Base-by-base conservation (phyloP, 768 basidiomycete genomes). In the Boletus barrowsii region DNA sequence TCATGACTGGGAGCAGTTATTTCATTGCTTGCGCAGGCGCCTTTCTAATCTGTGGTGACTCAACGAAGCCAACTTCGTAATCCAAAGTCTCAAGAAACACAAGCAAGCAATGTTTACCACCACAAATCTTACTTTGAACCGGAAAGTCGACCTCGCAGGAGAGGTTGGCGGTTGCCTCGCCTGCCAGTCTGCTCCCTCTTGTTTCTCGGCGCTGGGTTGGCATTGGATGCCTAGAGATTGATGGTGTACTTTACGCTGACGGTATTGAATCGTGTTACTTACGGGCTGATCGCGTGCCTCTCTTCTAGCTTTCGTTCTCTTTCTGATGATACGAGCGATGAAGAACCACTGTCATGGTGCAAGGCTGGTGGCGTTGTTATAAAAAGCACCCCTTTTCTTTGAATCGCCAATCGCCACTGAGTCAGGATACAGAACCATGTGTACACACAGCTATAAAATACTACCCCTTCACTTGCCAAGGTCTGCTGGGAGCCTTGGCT, bases 401-500 rank as follows among this genome's bases (percentile, higher is more conserved):
- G 29, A 29, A 29, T 29, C 29, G 29, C 29, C 29, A 29, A 8
- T 26, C n/a, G n/a, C n/a, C n/a, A n/a, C n/a, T n/a, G n/a, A n/a
- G n/a, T n/a, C n/a, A n/a, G 26, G 24, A 6, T 6, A 26, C 9
- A 26, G 9, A 26, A 9, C 9, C 26, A 9, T 26, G 26, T 29
- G 29, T 9, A 29, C 29, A 29, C 2, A 29, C 29, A 29, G 29
- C 26, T 29, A 8, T 26, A 26, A 26, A 14, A 36, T 14, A 39
- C 37, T 6, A 17, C 37, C 37, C 37, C 8, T 29, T 46, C 20
- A 50, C 15, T 24, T 32, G 18, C 20, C 20, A 32, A n/a, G 3
- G n/a, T 15, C 30, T 3, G 37, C 22, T 30, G 63, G 63, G 5
- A 54, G 5, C 42, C 61, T 69, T 13, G 83, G 82, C 30, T 77